phyloP scores from a whole-genome alignment of 371 early-diverging fungal genomes.

The Mortierella sp. region DNA sequence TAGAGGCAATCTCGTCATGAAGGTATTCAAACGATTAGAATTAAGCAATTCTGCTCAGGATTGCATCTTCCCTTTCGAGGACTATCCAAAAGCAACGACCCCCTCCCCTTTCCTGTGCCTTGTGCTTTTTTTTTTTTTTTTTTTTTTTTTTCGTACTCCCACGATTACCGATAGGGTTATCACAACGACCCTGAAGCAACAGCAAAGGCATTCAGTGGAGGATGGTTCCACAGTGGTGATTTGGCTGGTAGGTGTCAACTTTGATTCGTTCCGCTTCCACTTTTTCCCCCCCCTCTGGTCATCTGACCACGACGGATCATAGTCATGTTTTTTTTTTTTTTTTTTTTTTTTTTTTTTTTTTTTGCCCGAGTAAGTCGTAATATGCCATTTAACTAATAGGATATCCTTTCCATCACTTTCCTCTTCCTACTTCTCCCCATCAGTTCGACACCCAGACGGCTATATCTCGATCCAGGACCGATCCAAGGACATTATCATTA shows the following conservation, averaged over 20 bases:
- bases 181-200: slow-evolving; percentile 71
- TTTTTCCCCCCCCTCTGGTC: too few species aligned
- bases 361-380: too few species aligned
- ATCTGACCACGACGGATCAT: too few species aligned
- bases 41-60: too few species aligned
- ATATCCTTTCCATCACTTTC: neutral
- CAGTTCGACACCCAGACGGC: slow-evolving; percentile 72
- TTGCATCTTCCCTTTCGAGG: neutral
- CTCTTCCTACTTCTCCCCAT: neutral
- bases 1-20: slow-evolving; percentile 73
- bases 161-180: slow-evolving; percentile 44
- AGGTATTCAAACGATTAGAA: slow-evolving; percentile 27
- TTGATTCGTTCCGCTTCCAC: too few species aligned
- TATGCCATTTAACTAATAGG: too few species aligned
- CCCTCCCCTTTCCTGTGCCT: neutral
- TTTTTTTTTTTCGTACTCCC: neutral
- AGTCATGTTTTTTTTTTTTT: too few species aligned
- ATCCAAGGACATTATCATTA: slow-evolving; percentile 76
- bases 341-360: too few species aligned
- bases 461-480: slow-evolving; percentile 74
- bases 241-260: slow-evolving; percentile 54
- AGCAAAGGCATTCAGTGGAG: slow-evolving; percentile 65
- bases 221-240: slow-evolving; percentile 78
- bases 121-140: neutral
- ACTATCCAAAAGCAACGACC: neutral